Evolutionary conservation across 2,329 filamentous ascomycete genomes (phyloP).

Genomic region (Talaromyces pinophilus): DNA sequence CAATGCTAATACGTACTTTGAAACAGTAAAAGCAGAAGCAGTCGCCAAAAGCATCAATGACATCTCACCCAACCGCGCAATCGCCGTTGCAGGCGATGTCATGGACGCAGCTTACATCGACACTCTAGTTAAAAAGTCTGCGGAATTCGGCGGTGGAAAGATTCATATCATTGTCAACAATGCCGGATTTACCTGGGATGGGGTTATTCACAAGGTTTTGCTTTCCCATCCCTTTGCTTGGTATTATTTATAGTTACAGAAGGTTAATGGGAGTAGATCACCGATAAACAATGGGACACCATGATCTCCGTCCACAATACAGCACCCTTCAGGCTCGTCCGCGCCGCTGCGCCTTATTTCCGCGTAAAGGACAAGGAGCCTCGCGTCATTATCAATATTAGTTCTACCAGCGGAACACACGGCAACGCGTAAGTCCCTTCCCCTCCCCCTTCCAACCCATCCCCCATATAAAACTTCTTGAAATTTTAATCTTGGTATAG

Average conservation of each 20-base stretch:
- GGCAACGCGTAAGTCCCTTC: slow-evolving; percentile 65
- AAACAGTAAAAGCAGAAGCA: slow-evolving; percentile 65
- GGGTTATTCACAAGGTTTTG: slow-evolving; percentile 76
- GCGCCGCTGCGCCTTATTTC: slow-evolving; percentile 81
- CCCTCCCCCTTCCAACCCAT: neutral
- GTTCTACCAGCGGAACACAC: slow-evolving; percentile 76
- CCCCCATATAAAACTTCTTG: slow-evolving; percentile 19
- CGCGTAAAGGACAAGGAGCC: slow-evolving; percentile 79
- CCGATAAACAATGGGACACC: slow-evolving; percentile 87
- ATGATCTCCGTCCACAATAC: slow-evolving; percentile 82
- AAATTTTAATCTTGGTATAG: slow-evolving; percentile 25
- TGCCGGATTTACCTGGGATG: slow-evolving; percentile 90
- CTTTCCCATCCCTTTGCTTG: neutral
- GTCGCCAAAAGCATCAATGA: slow-evolving; percentile 71
- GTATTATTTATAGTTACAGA: neutral
- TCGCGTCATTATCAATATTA: slow-evolving; percentile 80
- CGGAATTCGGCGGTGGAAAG: slow-evolving; percentile 80
- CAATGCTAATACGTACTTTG: neutral
- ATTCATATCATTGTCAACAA: slow-evolving; percentile 93
- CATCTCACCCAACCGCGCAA: slow-evolving; percentile 62
- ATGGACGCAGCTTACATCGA: slow-evolving; percentile 70
- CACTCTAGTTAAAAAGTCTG: slow-evolving; percentile 70
- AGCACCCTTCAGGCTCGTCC: slow-evolving; percentile 79
- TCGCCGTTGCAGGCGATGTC: slow-evolving; percentile 76
- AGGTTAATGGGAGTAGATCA: slow-evolving; percentile 56